phyloP scores from a whole-genome alignment of 1,139 yeast species.

The Petasospora fabianii region DNA sequence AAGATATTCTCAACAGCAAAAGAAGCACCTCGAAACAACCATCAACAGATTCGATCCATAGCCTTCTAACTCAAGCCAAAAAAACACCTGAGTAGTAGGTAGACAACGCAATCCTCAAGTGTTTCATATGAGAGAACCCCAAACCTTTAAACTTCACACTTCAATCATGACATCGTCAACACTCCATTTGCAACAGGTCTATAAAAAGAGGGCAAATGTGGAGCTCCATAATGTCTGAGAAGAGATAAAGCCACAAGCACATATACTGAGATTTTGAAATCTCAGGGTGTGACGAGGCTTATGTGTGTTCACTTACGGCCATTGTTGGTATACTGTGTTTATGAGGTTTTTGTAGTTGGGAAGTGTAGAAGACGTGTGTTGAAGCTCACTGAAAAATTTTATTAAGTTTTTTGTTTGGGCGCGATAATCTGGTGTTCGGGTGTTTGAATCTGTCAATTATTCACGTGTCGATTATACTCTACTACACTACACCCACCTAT shows the following conservation, averaged over 20 bases:
- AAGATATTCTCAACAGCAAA: background rate
- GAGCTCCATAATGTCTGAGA: conserved; percentile 25
- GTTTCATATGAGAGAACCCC: background rate
- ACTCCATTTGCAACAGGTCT: conserved; percentile 19
- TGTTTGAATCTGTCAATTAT: no score
- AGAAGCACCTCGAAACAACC: conserved; percentile 58
- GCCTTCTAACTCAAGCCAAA: background rate
- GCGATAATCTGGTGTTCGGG: conserved; percentile 1
- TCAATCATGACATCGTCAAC: conserved; percentile 25
- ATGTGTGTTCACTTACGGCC: conserved; percentile 5
- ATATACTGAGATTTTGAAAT: background rate
- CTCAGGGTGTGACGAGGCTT: background rate
- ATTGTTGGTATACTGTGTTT: conserved; percentile 1
- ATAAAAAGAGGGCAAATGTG: conserved; percentile 6
- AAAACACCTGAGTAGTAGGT: background rate
- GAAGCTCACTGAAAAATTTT: background rate
- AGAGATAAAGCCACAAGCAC: background rate
- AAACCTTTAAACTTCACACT: background rate
- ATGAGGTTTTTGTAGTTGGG: background rate
- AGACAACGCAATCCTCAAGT: background rate
- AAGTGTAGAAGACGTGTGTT: background rate
- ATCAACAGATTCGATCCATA: conserved; percentile 1
- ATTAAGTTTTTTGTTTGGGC: no score
- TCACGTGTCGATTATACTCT: no score
- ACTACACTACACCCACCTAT: no score